Conservation (phyloP, 495 filamentous ascomycete genomes). For the Letharia columbiana region DNA sequence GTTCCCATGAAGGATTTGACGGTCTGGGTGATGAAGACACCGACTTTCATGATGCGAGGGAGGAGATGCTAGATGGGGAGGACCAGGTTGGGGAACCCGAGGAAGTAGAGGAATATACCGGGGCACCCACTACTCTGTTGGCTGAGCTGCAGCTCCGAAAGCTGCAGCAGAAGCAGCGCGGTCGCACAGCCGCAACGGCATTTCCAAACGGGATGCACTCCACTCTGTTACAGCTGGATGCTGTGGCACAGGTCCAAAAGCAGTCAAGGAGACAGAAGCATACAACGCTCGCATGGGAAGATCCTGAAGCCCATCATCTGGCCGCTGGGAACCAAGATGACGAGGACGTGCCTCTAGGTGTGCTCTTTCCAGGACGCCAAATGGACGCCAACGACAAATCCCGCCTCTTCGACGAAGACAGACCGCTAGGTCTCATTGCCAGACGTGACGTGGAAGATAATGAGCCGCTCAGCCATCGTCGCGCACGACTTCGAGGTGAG, state of each 20-base stretch:
- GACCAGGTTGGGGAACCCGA: slow-evolving; percentile 35
- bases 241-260: slow-evolving; percentile 79
- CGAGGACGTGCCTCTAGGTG: slow-evolving; percentile 77
- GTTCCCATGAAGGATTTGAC: slow-evolving; percentile 22
- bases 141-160: slow-evolving; percentile 90
- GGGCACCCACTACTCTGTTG: slow-evolving; percentile 77
- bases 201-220: slow-evolving; percentile 72
- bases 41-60: slow-evolving; percentile 24
- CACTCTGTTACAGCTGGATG: slow-evolving; percentile 86
- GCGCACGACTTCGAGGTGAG: slow-evolving; percentile 65
- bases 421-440: slow-evolving; percentile 79
- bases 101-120: slow-evolving; percentile 47
- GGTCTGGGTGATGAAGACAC: slow-evolving; percentile 22
- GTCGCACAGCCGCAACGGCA: slow-evolving; percentile 53
- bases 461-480: slow-evolving; percentile 74
- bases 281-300: slow-evolving; percentile 86
- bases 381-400: slow-evolving; percentile 39
- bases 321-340: slow-evolving; percentile 41
- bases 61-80: slow-evolving; percentile 31
- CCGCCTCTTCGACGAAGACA: slow-evolving; percentile 40
- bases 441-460: slow-evolving; percentile 79
- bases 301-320: slow-evolving; percentile 37
- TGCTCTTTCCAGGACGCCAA: slow-evolving; percentile 62
- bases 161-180: slow-evolving; percentile 68
- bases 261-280: slow-evolving; percentile 62